A percentile compares a stretch with the other conserved stretches of the same genome.
These are phyloP conservation scores for Tricholoma hemisulphureum DNA, from an alignment of 768 basidiomycete genomes.

Conservation along the genomic window DNA sequence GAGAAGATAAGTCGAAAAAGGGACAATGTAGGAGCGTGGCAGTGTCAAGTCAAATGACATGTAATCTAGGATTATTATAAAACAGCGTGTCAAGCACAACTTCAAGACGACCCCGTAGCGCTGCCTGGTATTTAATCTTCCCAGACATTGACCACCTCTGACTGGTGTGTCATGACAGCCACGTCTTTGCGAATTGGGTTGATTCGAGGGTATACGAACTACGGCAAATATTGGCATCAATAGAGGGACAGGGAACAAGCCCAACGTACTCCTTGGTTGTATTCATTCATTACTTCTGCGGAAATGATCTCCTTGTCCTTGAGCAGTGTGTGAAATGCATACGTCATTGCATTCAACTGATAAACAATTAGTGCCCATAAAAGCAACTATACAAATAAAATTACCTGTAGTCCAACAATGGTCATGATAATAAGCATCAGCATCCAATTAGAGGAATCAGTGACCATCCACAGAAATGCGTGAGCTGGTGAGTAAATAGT, in stretches of 20 bases:
- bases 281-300: slow-evolving; percentile 81
- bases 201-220: slow-evolving; percentile 85
- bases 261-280: slow-evolving; percentile 67
- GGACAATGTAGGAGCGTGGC: not conserved
- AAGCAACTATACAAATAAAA: slow-evolving; percentile 15
- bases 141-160: slow-evolving; percentile 68
- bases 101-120: not conserved
- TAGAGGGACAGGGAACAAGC: not conserved
- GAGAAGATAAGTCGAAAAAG: not conserved
- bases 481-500: slow-evolving; percentile 79
- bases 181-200: slow-evolving; percentile 76
- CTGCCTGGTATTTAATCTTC: slow-evolving; percentile 32
- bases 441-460: slow-evolving; percentile 74
- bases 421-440: slow-evolving; percentile 68
- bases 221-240: slow-evolving; percentile 1
- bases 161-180: slow-evolving; percentile 82
- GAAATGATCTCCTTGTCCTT: slow-evolving; percentile 77
- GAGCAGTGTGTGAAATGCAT: slow-evolving; percentile 59
- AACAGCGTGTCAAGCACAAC: not conserved
- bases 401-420: slow-evolving; percentile 62
- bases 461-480: slow-evolving; percentile 69
- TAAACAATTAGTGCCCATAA: not conserved
- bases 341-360: slow-evolving; percentile 50
- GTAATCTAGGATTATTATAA: too few relatives aligned
- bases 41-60: not conserved